These are phyloP conservation scores for Cairneyella variabilis DNA, from an alignment of 495 filamentous ascomycete genomes.

Conservation along the genomic window DNA sequence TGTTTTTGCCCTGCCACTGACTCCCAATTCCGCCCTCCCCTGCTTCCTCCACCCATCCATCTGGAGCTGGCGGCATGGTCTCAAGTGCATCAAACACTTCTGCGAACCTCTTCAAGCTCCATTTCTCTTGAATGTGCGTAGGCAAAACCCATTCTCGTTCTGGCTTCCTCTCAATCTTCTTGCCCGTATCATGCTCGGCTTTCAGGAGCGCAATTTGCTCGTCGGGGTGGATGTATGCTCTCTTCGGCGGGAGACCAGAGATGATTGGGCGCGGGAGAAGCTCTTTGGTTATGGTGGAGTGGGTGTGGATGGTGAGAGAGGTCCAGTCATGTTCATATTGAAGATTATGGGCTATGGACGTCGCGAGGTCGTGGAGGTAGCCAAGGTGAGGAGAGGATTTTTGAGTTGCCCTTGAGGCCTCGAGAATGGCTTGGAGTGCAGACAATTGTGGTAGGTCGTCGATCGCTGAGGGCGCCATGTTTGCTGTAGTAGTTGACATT, in stretches of 20 bases:
- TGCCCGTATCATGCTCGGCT: slow-evolving; percentile 35
- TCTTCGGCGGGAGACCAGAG: slow-evolving; percentile 81
- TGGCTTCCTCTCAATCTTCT: slow-evolving; percentile 41
- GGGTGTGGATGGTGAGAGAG: slow-evolving; percentile 57
- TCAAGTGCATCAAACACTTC: slow-evolving; percentile 75
- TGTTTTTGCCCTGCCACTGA: slow-evolving; percentile 39
- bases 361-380: slow-evolving; percentile 46
- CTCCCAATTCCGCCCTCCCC: slow-evolving; percentile 24
- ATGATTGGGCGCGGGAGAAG: slow-evolving; percentile 61
- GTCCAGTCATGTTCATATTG: slow-evolving; percentile 88
- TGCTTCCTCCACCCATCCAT: slow-evolving; percentile 19
- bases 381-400: slow-evolving; percentile 12
- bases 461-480: slow-evolving; percentile 17
- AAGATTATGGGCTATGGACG: slow-evolving; percentile 74
- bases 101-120: slow-evolving; percentile 72
- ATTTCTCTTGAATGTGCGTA: slow-evolving; percentile 73
- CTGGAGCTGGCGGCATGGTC: slow-evolving; percentile 37
- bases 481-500: not conserved
- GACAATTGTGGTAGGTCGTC: slow-evolving; percentile 4
- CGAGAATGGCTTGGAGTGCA: slow-evolving; percentile 8
- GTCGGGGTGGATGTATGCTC: slow-evolving; percentile 88
- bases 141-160: slow-evolving; percentile 87
- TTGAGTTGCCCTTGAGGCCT: not conserved
- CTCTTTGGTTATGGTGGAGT: slow-evolving; percentile 31
- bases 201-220: slow-evolving; percentile 79